A percentile compares a stretch with the other conserved stretches of the same genome.
These are phyloP conservation scores for Nitzschia sp. DNA, from an alignment of 108 stramenopile genomes.

Conservation along the genomic window DNA sequence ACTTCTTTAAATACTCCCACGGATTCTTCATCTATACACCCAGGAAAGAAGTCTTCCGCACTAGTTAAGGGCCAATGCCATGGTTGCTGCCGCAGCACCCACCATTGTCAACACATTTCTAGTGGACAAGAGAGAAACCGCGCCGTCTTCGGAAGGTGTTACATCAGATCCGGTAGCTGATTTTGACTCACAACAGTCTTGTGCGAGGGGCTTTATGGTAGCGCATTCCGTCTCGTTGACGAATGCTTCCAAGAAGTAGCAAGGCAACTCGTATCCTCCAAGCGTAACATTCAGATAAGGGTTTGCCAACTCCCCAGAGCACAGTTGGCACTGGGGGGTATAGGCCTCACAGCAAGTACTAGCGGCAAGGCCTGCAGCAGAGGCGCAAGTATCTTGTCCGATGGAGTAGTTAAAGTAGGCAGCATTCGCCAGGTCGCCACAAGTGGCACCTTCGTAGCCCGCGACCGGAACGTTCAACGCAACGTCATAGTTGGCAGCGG, in stretches of 20 bases:
- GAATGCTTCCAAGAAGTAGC: background rate
- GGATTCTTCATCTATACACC: no score
- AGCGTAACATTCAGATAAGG: background rate
- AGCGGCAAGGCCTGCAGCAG: background rate
- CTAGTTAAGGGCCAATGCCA: background rate
- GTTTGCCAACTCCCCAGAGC: background rate
- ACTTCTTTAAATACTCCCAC: no score
- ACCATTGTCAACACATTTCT: background rate
- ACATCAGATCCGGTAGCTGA: background rate
- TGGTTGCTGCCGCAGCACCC: background rate
- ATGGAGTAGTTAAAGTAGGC: background rate
- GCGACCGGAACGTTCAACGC: background rate
- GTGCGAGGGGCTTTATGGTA: background rate
- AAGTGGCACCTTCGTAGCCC: background rate
- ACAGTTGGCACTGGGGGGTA: background rate
- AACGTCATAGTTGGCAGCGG: background rate
- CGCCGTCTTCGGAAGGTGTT: background rate
- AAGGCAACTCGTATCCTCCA: background rate
- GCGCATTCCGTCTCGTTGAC: background rate
- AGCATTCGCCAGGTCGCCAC: background rate
- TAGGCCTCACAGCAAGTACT: background rate
- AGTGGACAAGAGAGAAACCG: background rate
- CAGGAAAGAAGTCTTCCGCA: no score
- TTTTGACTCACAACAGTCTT: background rate
- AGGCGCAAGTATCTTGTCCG: background rate